Evolutionary conservation across 192 early-diverging fungal species (phyloP), one percentile per base, ranked within the genome.

Genomic region (Coemansia biformis): DNA sequence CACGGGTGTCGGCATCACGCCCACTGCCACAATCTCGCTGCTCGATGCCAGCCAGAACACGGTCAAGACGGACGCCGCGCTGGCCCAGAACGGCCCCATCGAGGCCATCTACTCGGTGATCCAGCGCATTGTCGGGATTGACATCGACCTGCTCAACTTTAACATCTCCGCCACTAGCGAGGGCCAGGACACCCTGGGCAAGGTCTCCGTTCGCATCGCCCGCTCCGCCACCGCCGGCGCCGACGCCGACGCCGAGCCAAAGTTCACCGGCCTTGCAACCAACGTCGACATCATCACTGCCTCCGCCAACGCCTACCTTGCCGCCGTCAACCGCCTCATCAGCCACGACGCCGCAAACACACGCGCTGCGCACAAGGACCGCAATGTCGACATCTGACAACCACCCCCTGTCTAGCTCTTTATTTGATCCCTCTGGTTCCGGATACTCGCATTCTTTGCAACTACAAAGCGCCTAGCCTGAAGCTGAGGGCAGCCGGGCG

Each of bases 51-150:
- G 59, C 28, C 30, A 46, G 2, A 73, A 55, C 21, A 47, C 57
- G 10, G 76, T 75, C 29, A 16, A 77, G 22, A 59, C 76, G 17
- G 91, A 92, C 65, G 93, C 86, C 10, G 89, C 90, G 15, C 79
- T 86, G 38, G 90, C 86, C 15, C 52, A 60, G 32, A 83, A 84
- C 58, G 91, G 93, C 10, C 88, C 93, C 7, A 85, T 96, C 22
- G 87, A 92, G 60, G 90, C 93, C 12, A 82, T 89, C 39, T 96
- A 90, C 75, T 78, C 70, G 30, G 87, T 83, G 36, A 96, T 96
- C 56, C 90, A 96, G 76, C 87, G 91, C 34, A 74, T 91, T 48
- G 81, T 86, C 1, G 80, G 82, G 19, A 72, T 81, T 55, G 63
- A 73, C 46, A 85, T 89, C 49, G 74, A 83, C 19, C 81, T 96